Percentiles rank a stretch among this genome's conserved stretches.
Conservation (phyloP, 2,329 filamentous ascomycete genomes). For the Hypoxylon sp. region DNA sequence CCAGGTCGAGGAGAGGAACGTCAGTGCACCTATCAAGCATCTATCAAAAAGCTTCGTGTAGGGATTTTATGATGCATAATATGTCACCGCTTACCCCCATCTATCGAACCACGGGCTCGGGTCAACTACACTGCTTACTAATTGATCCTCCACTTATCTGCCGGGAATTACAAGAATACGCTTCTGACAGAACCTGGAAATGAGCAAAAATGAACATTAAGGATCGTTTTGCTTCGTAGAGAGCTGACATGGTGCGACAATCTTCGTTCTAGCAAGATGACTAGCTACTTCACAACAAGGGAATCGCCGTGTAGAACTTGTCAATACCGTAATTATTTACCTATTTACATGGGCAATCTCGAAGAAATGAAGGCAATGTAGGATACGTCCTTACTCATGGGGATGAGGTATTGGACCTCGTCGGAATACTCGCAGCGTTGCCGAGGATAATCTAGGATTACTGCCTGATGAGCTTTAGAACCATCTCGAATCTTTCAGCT, state of each 20-base stretch:
- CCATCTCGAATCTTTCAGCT: neutral
- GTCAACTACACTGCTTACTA: slow-evolving; percentile 16
- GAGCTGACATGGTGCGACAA: neutral
- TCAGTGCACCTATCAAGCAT: neutral
- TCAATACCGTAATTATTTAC: neutral
- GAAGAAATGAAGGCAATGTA: neutral
- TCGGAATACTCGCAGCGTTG: neutral
- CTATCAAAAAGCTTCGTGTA: slow-evolving; percentile 6
- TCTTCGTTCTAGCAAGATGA: neutral
- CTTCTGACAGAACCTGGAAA: neutral
- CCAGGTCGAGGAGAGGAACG: slow-evolving; percentile 5
- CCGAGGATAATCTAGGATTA: neutral
- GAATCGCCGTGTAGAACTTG: neutral
- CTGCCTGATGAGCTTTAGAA: neutral
- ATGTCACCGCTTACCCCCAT: slow-evolving; percentile 24
- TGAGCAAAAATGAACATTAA: neutral
- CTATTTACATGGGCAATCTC: neutral
- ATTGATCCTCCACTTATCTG: neutral
- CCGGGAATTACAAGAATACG: slow-evolving; percentile 16
- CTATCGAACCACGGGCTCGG: slow-evolving; percentile 22
- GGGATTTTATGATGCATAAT: slow-evolving; percentile 26
- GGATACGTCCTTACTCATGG: neutral
- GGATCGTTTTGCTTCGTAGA: neutral
- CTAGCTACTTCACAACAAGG: neutral
- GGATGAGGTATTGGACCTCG: neutral